A percentile compares a stretch with the other conserved stretches of the same genome.
phyloP scores from a whole-genome alignment of 768 basidiomycete species.

The Boletus barrowsii region DNA sequence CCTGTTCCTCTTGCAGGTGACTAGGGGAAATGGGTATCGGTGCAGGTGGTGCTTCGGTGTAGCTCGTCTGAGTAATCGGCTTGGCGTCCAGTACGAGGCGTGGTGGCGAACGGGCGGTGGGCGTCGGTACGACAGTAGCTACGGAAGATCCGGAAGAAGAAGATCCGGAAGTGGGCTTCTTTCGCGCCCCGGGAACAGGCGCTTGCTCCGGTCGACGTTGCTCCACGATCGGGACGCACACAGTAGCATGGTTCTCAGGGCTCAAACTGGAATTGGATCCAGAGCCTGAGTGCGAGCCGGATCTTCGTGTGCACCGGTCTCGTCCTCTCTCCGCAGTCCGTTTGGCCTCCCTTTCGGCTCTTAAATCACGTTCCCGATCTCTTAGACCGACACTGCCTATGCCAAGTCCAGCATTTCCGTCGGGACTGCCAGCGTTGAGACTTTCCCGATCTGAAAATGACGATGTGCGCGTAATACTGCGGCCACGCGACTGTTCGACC shows the following conservation, averaged over 20 bases:
- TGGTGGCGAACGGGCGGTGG: conserved; percentile 21
- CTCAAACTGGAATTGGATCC: conserved; percentile 37
- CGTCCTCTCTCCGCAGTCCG: conserved; percentile 27
- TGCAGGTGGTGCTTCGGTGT: conserved; percentile 17
- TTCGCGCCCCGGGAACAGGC: conserved; percentile 11
- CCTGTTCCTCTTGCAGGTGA: conserved; percentile 33
- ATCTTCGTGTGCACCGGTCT: conserved; percentile 26
- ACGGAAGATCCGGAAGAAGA: conserved; percentile 30
- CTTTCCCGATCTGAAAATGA: conserved; percentile 54
- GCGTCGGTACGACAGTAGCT: conserved; percentile 8
- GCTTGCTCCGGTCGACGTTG: conserved; percentile 8
- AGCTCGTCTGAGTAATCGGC: conserved; percentile 26
- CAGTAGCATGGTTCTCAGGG: conserved; percentile 21
- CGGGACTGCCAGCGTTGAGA: conserved; percentile 38
- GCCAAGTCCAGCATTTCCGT: conserved; percentile 29
- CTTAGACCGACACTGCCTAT: conserved; percentile 32
- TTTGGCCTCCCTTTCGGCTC: conserved; percentile 28
- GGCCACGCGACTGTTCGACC: conserved; percentile 41
- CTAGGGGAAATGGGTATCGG: conserved; percentile 24
- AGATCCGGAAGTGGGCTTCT: conserved; percentile 16
- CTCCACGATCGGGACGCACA: neutral
- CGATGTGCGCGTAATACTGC: conserved; percentile 52
- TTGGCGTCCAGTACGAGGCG: conserved; percentile 29
- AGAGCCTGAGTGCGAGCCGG: conserved; percentile 28
- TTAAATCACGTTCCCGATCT: conserved; percentile 30